phyloP scores from a whole-genome alignment of 306 rosid genomes.

The Fragaria ananassa region DNA sequence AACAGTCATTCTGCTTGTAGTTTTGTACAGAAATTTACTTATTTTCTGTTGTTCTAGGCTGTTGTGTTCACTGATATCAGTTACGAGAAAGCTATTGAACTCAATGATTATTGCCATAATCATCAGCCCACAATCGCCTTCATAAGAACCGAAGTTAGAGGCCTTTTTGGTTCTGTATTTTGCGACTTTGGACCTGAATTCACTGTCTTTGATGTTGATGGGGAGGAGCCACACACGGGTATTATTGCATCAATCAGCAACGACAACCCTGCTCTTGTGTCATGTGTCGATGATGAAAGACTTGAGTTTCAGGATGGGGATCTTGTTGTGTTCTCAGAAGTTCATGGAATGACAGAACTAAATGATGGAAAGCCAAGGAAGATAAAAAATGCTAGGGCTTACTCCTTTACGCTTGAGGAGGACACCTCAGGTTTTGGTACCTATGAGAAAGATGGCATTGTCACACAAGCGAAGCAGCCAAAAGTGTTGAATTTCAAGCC shows the following conservation, averaged over 20 bases:
- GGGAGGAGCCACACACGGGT: constrained; percentile 84
- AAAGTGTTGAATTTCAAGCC: constrained; percentile 75
- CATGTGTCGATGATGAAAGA: constrained; percentile 89
- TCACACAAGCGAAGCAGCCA: constrained; percentile 79
- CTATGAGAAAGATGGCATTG: constrained; percentile 81
- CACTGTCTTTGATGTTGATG: constrained; percentile 85
- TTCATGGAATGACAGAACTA: constrained; percentile 84
- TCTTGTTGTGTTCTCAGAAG: constrained; percentile 84
- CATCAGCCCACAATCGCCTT: constrained; percentile 90
- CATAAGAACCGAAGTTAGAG: constrained; percentile 89
- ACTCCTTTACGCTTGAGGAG: constrained; percentile 77
- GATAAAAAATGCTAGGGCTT: constrained; percentile 67
- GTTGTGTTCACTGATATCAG: constrained; percentile 72
- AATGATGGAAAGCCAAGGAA: constrained; percentile 83
- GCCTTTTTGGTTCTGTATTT: constrained; percentile 87
- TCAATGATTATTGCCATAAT: constrained; percentile 72
- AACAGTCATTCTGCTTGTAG: constrained; percentile 12
- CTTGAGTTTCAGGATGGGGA: constrained; percentile 95
- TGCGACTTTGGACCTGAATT: constrained; percentile 96
- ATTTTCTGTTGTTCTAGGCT: constrained; percentile 50
- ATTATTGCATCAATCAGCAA: constrained; percentile 82
- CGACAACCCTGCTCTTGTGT: constrained; percentile 68
- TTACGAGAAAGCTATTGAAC: constrained; percentile 66
- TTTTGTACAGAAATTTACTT: background rate
- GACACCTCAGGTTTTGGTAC: constrained; percentile 67